Conservation (phyloP, 345 rosid species). For the Sapria himalayana region DNA sequence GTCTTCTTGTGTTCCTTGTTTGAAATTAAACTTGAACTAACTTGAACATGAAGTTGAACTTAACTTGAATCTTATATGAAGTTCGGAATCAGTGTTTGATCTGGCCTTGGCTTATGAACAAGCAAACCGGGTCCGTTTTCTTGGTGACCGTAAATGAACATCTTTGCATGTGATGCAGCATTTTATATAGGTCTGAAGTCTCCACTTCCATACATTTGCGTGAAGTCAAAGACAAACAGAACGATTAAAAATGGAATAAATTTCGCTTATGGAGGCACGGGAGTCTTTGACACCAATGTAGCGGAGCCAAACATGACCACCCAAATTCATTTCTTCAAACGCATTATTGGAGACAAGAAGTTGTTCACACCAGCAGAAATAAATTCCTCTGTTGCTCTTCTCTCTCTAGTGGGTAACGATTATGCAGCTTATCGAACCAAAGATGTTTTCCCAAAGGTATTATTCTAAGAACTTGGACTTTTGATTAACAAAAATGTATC, state of each 20-base stretch:
- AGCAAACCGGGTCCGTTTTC: no score
- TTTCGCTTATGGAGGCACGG: conserved; percentile 69
- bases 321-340: conserved; percentile 40
- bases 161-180: no score
- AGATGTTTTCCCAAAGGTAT: conserved; percentile 29
- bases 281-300: conserved; percentile 34
- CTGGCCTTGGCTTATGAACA: no score
- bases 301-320: conserved; percentile 46
- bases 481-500: background rate
- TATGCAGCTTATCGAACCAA: conserved; percentile 20
- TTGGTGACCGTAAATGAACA: no score
- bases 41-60: no score
- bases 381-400: conserved; percentile 26
- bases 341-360: conserved; percentile 13
- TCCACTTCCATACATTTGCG: conserved; percentile 44
- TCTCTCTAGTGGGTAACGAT: conserved; percentile 60
- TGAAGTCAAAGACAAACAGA: conserved; percentile 11
- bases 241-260: conserved; percentile 42
- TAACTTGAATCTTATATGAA: no score
- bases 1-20: no score
- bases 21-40: no score
- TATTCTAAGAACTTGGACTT: background rate
- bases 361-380: conserved; percentile 20
- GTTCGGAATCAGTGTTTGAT: no score
- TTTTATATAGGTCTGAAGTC: conserved; percentile 32